Conservation (phyloP, 164 flowering plant genomes). For the Aristolochia contorta region DNA sequence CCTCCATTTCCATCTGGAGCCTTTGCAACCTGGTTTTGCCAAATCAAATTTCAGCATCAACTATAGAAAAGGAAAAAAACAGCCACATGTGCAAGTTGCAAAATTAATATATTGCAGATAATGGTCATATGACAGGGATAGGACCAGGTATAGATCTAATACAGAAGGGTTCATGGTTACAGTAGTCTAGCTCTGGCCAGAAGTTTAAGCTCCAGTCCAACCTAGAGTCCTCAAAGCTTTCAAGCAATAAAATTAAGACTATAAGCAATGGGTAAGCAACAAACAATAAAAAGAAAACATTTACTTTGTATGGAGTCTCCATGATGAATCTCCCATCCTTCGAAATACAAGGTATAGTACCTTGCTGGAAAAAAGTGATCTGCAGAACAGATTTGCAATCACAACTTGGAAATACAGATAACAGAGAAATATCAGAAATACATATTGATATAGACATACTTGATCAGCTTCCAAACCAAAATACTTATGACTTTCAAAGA, state of each 20-base stretch:
- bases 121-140: no score
- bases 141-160: no score
- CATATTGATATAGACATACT: constrained; percentile 25
- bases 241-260: background rate
- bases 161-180: no score
- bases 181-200: no score
- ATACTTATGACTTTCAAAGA: constrained; percentile 77
- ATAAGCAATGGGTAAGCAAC: background rate
- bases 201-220: no score
- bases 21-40: constrained; percentile 69
- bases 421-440: constrained; percentile 3
- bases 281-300: constrained; percentile 10
- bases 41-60: constrained; percentile 6
- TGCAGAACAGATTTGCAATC: constrained; percentile 15
- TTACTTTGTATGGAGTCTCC: constrained; percentile 86
- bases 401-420: constrained; percentile 1
- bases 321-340: constrained; percentile 90
- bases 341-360: constrained; percentile 96
- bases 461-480: constrained; percentile 94
- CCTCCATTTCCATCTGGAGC: constrained; percentile 99
- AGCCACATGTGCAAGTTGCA: background rate
- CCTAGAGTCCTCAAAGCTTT: background rate
- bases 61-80: background rate
- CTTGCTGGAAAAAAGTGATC: constrained; percentile 97
- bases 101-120: no score